Conservation (phyloP, 768 basidiomycete species). For the Collybiopsis confluens region DNA sequence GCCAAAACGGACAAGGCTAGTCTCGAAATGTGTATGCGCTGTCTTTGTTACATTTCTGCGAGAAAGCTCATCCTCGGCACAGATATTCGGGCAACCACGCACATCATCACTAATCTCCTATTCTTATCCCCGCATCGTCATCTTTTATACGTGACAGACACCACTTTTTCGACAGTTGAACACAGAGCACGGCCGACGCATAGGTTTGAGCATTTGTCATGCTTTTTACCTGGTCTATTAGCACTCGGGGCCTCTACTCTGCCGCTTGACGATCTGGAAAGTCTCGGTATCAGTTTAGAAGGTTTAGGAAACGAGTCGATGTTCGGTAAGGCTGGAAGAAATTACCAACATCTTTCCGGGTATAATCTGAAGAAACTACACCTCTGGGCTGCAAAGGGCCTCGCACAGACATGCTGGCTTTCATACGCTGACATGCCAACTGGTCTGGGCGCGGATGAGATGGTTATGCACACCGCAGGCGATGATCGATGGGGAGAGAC, state of each 20-base stretch:
- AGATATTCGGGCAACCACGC: slow-evolving; percentile 62
- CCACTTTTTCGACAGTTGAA: slow-evolving; percentile 19
- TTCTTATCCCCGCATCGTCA: slow-evolving; percentile 61
- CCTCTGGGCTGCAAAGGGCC: slow-evolving; percentile 71
- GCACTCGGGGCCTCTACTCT: slow-evolving; percentile 67
- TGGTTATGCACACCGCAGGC: slow-evolving; percentile 31
- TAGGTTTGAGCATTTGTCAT: slow-evolving; percentile 68
- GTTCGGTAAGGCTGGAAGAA: slow-evolving; percentile 31
- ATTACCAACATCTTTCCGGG: slow-evolving; percentile 31
- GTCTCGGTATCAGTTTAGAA: slow-evolving; percentile 41
- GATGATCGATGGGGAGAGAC: slow-evolving; percentile 12
- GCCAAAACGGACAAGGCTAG: slow-evolving; percentile 55
- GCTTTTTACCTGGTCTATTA: slow-evolving; percentile 73
- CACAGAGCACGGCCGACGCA: slow-evolving; percentile 37
- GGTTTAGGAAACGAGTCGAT: slow-evolving; percentile 33
- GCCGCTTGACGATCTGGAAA: slow-evolving; percentile 47
- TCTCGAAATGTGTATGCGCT: slow-evolving; percentile 62
- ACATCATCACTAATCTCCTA: slow-evolving; percentile 61
- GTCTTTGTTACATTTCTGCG: not conserved
- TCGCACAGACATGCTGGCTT: slow-evolving; percentile 67
- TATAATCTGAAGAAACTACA: slow-evolving; percentile 63
- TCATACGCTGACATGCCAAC: slow-evolving; percentile 68
- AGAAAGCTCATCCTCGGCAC: slow-evolving; percentile 1
- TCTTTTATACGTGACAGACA: slow-evolving; percentile 68
- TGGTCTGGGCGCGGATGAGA: slow-evolving; percentile 66